Percentiles rank a stretch among this genome's conserved stretches.
These are phyloP conservation scores for Lactarius indigo DNA, from an alignment of 768 basidiomycete genomes.

Conservation along the genomic window DNA sequence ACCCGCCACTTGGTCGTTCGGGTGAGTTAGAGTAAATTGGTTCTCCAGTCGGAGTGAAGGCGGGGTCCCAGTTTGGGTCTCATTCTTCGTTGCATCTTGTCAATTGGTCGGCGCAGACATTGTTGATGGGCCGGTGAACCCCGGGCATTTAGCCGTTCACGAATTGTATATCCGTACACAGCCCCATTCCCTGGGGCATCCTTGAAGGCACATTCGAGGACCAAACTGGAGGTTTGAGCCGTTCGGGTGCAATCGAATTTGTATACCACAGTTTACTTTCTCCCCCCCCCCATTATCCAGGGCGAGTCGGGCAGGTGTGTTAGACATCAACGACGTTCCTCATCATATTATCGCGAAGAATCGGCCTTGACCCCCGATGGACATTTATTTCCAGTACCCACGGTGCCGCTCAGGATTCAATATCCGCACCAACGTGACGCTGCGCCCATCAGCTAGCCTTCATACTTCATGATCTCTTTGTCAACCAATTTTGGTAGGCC, in stretches of 20 bases:
- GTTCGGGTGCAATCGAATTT: neutral
- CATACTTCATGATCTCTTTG: constrained; percentile 7
- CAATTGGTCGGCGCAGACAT: constrained; percentile 4
- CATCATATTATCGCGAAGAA: neutral
- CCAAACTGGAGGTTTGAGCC: neutral
- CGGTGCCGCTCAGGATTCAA: constrained; percentile 14
- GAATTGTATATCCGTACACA: constrained; percentile 6
- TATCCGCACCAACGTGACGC: constrained; percentile 13
- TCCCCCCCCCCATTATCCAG: neutral
- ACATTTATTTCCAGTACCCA: constrained; percentile 10
- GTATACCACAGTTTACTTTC: too few species aligned
- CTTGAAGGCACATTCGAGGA: neutral
- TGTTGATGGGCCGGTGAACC: constrained; percentile 13
- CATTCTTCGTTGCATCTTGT: neutral
- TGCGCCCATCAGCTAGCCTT: constrained; percentile 24
- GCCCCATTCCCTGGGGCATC: constrained; percentile 4
- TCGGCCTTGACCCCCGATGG: neutral
- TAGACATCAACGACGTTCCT: neutral
- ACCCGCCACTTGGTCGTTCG: neutral
- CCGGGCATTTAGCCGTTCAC: constrained; percentile 10
- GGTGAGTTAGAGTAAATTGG: neutral
- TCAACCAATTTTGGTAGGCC: constrained; percentile 10
- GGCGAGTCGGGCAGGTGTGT: neutral
- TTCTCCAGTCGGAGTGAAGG: neutral
- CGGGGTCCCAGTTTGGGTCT: neutral